phyloP scores from a whole-genome alignment of 179 eudicot species.

The Pouteria campechiana region DNA sequence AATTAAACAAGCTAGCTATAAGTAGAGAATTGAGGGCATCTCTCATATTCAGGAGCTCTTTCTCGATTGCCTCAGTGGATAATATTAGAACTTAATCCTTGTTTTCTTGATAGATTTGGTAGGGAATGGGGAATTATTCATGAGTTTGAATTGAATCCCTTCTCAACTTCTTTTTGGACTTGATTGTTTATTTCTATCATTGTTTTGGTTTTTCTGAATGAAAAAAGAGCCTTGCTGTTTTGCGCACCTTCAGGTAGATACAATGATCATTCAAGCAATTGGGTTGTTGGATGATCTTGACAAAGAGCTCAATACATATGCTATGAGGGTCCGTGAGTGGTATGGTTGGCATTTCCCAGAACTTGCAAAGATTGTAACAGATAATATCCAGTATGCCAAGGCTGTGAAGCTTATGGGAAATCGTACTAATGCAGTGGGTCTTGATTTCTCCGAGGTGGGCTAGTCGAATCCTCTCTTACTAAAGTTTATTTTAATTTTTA shows the following conservation, averaged over 20 bases:
- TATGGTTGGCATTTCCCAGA: constrained; percentile 99
- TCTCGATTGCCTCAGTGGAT: too few relatives aligned
- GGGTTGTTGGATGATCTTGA: constrained; percentile 97
- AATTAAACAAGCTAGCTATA: too few relatives aligned
- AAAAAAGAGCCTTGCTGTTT: too few relatives aligned
- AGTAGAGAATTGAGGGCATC: too few relatives aligned
- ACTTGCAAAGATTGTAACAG: constrained; percentile 86
- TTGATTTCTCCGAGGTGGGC: constrained; percentile 88
- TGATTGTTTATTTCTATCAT: too few relatives aligned
- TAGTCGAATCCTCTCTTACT: background rate
- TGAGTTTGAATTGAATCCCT: too few relatives aligned
- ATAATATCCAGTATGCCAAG: constrained; percentile 79
- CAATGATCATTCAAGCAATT: constrained; percentile 96
- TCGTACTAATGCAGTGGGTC: constrained; percentile 68
- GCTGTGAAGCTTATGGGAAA: constrained; percentile 78
- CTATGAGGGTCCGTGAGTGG: constrained; percentile 96
- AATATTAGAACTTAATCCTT: too few relatives aligned
- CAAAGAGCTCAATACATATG: constrained; percentile 90
- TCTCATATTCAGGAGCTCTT: too few relatives aligned
- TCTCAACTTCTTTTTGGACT: too few relatives aligned
- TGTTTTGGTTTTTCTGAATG: too few relatives aligned
- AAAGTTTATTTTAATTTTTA: background rate
- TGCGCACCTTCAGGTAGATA: constrained; percentile 87
- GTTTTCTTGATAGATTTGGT: too few relatives aligned
- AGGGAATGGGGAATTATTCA: too few relatives aligned